Conservation (phyloP, 768 basidiomycete species). For the Boletus vermiculosoides region DNA sequence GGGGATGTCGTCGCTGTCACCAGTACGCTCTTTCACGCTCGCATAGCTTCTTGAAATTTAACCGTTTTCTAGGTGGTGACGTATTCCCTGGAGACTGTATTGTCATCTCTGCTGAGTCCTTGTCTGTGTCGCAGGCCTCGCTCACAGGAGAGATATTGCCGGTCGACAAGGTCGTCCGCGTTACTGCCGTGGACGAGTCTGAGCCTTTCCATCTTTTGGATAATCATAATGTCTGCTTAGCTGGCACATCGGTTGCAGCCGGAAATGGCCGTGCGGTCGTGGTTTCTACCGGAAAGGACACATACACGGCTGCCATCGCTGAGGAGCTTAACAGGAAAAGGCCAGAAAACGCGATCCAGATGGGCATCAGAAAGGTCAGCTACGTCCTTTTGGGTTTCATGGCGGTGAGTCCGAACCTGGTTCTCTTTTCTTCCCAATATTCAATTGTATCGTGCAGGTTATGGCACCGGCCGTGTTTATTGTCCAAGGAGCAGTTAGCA, state of each 20-base stretch:
- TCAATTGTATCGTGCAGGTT: constrained; percentile 13
- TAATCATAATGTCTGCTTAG: constrained; percentile 34
- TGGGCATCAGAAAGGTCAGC: constrained; percentile 34
- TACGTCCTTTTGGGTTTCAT: constrained; percentile 34
- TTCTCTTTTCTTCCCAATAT: not conserved
- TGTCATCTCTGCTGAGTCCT: constrained; percentile 33
- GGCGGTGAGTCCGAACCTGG: constrained; percentile 17
- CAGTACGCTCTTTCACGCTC: constrained; percentile 16
- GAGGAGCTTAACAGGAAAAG: constrained; percentile 32
- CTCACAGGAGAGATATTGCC: constrained; percentile 38
- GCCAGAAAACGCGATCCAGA: constrained; percentile 35
- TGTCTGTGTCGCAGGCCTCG: constrained; percentile 36
- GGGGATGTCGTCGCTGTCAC: constrained; percentile 33
- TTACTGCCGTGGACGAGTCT: constrained; percentile 12
- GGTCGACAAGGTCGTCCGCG: constrained; percentile 30
- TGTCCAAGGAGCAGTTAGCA: constrained; percentile 32
- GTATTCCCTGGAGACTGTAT: constrained; percentile 39
- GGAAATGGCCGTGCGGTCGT: constrained; percentile 34
- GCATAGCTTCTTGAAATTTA: not conserved
- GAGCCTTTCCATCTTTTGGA: constrained; percentile 31
- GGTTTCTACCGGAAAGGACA: constrained; percentile 32
- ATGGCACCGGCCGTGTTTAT: constrained; percentile 33
- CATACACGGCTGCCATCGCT: constrained; percentile 37
- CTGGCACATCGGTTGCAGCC: constrained; percentile 35
- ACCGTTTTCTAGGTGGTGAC: constrained; percentile 26